A percentile compares a stretch with the other conserved stretches of the same genome.
phyloP scores from a whole-genome alignment of 305 asterid species.

The Fraxinus sp. region DNA sequence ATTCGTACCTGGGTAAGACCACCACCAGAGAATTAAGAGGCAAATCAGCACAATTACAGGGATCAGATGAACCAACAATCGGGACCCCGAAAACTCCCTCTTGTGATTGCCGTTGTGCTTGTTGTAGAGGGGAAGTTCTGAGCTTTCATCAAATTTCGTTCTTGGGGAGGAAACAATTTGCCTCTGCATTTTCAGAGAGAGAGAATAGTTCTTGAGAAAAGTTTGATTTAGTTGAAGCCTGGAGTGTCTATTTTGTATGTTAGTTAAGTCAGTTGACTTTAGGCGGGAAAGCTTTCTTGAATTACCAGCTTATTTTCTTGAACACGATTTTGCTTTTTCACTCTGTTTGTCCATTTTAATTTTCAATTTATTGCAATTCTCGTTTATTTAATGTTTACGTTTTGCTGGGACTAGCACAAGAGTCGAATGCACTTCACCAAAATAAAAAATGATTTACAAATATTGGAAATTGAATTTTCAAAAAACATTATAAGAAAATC shows the following conservation, averaged over 20 bases:
- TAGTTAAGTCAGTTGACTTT: not conserved
- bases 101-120: not conserved
- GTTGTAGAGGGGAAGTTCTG: slow-evolving; percentile 33
- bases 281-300: slow-evolving; percentile 6
- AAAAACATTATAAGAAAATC: not conserved
- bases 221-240: not conserved
- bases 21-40: slow-evolving; percentile 59
- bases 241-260: not conserved
- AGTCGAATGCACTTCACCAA: not conserved
- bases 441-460: not conserved
- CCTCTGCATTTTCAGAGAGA: slow-evolving; percentile 25
- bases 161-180: slow-evolving; percentile 21
- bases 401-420: not conserved
- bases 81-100: slow-evolving; percentile 24
- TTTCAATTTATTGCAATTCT: not conserved
- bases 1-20: slow-evolving; percentile 40
- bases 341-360: not conserved
- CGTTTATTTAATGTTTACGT: not conserved
- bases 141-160: slow-evolving; percentile 21
- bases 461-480: not conserved
- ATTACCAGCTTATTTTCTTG: not conserved
- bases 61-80: slow-evolving; percentile 39
- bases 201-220: slow-evolving; percentile 21
- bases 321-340: not conserved
- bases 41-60: slow-evolving; percentile 41